Percentiles rank a stretch among this genome's conserved stretches.
Conservation (phyloP, 331 rosid species). For the Quercus tomentella region DNA sequence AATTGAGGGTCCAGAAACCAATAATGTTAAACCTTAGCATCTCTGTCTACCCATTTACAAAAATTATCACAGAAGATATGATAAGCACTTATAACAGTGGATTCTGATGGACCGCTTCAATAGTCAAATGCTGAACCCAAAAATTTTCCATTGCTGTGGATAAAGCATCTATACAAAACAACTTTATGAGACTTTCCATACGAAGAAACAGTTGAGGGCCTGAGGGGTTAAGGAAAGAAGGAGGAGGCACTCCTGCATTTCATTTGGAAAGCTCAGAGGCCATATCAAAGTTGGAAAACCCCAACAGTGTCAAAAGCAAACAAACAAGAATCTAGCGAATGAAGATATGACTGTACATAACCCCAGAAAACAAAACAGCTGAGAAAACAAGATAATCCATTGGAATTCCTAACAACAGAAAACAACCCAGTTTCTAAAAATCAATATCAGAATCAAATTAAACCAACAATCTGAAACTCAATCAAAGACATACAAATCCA, state of each 20-base stretch:
- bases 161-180: neutral
- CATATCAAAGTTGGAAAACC: neutral
- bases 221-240: neutral
- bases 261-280: slow-evolving; percentile 7
- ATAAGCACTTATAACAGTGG: neutral
- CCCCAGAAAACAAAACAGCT: slow-evolving; percentile 3
- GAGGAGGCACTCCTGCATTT: slow-evolving; percentile 4
- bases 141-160: too few species aligned
- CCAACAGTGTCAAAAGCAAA: neutral
- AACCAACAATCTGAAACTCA: slow-evolving; percentile 12
- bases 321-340: neutral
- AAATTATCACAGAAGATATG: neutral
- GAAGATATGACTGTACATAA: neutral
- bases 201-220: slow-evolving; percentile 4
- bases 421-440: slow-evolving; percentile 6
- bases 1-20: neutral
- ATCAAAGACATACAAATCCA: slow-evolving; percentile 9
- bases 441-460: slow-evolving; percentile 1
- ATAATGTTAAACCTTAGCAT: neutral
- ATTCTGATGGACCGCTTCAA: neutral
- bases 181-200: slow-evolving; percentile 3
- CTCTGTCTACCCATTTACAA: neutral
- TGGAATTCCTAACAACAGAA: neutral
- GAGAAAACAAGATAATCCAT: neutral
- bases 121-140: neutral